phyloP scores from a whole-genome alignment of 2,329 filamentous ascomycete species.

The Colletotrichum sp. region DNA sequence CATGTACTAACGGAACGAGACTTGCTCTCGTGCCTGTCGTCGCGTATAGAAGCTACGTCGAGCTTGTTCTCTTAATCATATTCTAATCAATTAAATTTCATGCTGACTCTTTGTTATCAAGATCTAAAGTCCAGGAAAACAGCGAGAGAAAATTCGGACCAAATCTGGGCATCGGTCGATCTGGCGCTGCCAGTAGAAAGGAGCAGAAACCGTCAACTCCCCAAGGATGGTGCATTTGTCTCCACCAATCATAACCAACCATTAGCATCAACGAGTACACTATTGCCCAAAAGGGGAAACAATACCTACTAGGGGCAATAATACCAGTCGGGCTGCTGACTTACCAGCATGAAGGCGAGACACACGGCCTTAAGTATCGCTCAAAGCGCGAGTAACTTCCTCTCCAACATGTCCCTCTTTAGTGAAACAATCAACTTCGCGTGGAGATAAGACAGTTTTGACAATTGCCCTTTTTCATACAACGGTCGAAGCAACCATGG shows the following conservation, averaged over 20 bases:
- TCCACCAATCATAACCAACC: background rate
- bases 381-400: background rate
- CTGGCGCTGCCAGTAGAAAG: background rate
- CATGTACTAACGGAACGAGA: too few relatives aligned
- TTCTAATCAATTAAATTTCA: accelerated
- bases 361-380: background rate
- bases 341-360: background rate
- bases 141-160: too few relatives aligned
- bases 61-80: too few relatives aligned
- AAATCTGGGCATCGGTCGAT: too few relatives aligned
- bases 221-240: background rate
- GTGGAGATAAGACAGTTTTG: background rate
- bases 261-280: background rate
- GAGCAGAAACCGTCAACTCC: background rate
- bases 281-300: background rate
- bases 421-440: background rate
- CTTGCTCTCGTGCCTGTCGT: too few relatives aligned
- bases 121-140: too few relatives aligned
- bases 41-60: too few relatives aligned
- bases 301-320: background rate
- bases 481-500: background rate
- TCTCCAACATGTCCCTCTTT: background rate
- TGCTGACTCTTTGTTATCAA: accelerated
- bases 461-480: background rate
- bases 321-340: background rate